Conservation (phyloP, 192 early-diverging fungal genomes). For the Tieghemiomyces parasiticus region DNA sequence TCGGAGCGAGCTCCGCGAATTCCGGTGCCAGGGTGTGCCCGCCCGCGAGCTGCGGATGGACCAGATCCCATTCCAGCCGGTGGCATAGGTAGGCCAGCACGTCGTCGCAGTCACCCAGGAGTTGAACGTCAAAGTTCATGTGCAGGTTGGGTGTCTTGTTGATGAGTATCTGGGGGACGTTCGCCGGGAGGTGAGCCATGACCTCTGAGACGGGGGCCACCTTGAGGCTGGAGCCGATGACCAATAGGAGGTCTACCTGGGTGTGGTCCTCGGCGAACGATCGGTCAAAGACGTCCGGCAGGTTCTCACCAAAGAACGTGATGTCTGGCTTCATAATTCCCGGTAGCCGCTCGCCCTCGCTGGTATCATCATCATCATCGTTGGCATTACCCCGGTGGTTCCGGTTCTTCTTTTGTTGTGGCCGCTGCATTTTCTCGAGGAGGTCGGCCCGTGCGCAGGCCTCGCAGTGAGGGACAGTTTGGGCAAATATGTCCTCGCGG, state of each 20-base stretch:
- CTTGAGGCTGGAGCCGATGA: slow-evolving; percentile 92
- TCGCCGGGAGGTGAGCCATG: slow-evolving; percentile 64
- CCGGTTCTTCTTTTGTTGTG: slow-evolving; percentile 12
- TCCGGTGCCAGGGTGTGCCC: slow-evolving; percentile 26
- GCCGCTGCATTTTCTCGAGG: no score
- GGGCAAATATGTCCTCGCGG: slow-evolving; percentile 58
- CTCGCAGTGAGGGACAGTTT: slow-evolving; percentile 62
- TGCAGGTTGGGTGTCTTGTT: slow-evolving; percentile 79
- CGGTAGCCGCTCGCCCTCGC: slow-evolving; percentile 13
- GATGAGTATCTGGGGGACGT: slow-evolving; percentile 81
- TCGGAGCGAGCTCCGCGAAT: slow-evolving; percentile 10
- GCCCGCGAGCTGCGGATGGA: slow-evolving; percentile 45
- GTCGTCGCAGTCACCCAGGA: slow-evolving; percentile 72
- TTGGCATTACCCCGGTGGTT: slow-evolving; percentile 13
- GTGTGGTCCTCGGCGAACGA: slow-evolving; percentile 51
- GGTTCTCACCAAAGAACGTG: slow-evolving; percentile 91
- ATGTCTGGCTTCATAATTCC: slow-evolving; percentile 93
- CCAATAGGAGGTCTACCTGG: slow-evolving; percentile 74
- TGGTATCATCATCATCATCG: slow-evolving; percentile 37
- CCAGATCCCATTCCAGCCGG: slow-evolving; percentile 59
- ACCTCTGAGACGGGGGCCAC: slow-evolving; percentile 90
- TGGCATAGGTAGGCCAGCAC: slow-evolving; percentile 66
- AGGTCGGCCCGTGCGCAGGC: no score
- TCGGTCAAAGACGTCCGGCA: slow-evolving; percentile 67
- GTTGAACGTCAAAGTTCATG: slow-evolving; percentile 77